Base-by-base conservation (phyloP, 306 rosid species). In the Mimosa bimucronata region DNA sequence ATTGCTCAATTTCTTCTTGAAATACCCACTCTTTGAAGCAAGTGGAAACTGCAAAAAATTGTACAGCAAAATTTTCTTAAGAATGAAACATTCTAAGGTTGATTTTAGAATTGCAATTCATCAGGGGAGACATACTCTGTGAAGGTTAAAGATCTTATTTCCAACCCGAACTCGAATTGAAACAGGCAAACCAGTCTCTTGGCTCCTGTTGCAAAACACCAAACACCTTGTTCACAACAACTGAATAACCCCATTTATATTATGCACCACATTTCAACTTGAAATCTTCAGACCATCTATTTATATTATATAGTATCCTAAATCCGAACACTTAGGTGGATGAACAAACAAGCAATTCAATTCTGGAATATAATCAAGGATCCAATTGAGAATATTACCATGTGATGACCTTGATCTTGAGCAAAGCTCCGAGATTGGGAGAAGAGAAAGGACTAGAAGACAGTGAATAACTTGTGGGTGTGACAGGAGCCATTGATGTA, bases 111-210 rank as follows among this genome's bases (percentile, higher is more conserved):
- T 12, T 26, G 29, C 12, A 61, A 64, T 29, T 64, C 12, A 31
- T 10, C 30, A 5, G 25, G 9, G n/a, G 50, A 25, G 65, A 4
- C 80, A 72, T 75, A 94, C 94, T 89, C 88, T 94, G 84, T 94
- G 97, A 50, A 94, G 88, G 76, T 85, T 86, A 62, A 92, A 94
- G 58, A 72, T 85, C 73, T 88, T 92, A 18, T 89, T 87, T 4
- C 85, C 87, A 71, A 92, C 90, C 60, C 90, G 84, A 74, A 88
- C 91, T 0, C 84, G 79, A 55, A 90, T 77, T 1, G 97, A 82
- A 65, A 94, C 97, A 14, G 97, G 97, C 75, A 94, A 82, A 71
- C 98, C 97, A 14, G 97, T 94, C 80, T 90, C 90, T 85, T 92
- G 97, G 77, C 97, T 94, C 97, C 98, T 92, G 85, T 75, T 61